These are phyloP conservation scores for Pleomassaria siparia DNA, from an alignment of 2,329 filamentous ascomycete species.

Conservation along the genomic window DNA sequence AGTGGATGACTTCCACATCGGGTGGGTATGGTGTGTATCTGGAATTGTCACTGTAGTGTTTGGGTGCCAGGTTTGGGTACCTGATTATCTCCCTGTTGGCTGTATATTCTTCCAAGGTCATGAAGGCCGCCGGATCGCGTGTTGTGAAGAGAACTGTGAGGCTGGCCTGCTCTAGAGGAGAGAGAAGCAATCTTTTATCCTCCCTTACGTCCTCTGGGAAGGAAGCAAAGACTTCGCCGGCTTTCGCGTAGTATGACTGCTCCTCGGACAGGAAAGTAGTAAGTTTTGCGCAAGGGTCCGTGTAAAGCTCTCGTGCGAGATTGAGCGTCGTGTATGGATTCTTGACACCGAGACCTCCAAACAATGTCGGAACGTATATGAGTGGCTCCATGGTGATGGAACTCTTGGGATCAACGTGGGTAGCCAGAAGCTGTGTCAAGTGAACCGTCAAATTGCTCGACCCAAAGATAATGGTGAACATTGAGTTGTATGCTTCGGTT, in stretches of 20 bases:
- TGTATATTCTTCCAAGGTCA: constrained; percentile 13
- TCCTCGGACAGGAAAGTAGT: constrained; percentile 19
- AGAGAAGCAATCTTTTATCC: constrained; percentile 9
- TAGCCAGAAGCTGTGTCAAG: constrained; percentile 17
- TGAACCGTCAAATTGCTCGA: constrained; percentile 20
- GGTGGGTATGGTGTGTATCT: background rate
- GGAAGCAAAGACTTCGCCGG: constrained; percentile 13
- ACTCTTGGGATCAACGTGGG: constrained; percentile 6
- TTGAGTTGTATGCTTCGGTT: constrained; percentile 23
- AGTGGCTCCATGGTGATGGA: constrained; percentile 24
- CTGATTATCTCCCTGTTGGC: constrained; percentile 17
- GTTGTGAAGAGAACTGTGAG: constrained; percentile 11
- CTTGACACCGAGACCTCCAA: constrained; percentile 33
- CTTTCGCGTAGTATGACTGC: constrained; percentile 19
- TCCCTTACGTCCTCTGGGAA: constrained; percentile 12
- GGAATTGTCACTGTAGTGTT: background rate
- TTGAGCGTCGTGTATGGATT: constrained; percentile 28
- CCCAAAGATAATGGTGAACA: constrained; percentile 26
- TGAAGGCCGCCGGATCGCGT: constrained; percentile 12
- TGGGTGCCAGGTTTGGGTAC: constrained; percentile 7
- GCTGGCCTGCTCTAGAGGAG: background rate
- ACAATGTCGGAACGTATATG: constrained; percentile 28
- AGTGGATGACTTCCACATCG: background rate
- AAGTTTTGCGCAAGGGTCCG: constrained; percentile 11
- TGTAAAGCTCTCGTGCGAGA: constrained; percentile 15